These are phyloP conservation scores for Debaryomyces sp. DNA, from an alignment of 1,139 yeast genomes.

Conservation along the genomic window DNA sequence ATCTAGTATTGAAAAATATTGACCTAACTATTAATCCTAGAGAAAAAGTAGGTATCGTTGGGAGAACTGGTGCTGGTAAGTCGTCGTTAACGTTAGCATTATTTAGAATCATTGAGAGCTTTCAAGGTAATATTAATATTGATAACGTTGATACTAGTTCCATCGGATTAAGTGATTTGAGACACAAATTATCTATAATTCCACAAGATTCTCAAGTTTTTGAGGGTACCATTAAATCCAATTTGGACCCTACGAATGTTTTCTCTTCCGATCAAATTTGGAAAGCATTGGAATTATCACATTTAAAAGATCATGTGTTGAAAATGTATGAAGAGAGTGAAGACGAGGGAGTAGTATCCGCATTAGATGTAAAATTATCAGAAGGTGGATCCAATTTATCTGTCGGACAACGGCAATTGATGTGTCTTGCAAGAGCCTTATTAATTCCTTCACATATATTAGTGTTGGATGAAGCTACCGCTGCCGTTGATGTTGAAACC, in stretches of 20 bases:
- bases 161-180: conserved; percentile 81
- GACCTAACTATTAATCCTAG: conserved; percentile 66
- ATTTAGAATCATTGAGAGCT: conserved; percentile 86
- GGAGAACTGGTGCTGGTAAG: conserved; percentile 97
- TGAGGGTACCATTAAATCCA: conserved; percentile 86
- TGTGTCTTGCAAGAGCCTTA: conserved; percentile 89
- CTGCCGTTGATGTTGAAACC: conserved; percentile 96
- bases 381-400: conserved; percentile 91
- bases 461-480: conserved; percentile 94
- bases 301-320: conserved; percentile 72
- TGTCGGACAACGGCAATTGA: conserved; percentile 89
- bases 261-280: conserved; percentile 79
- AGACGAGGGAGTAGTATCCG: conserved; percentile 37
- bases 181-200: conserved; percentile 84
- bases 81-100: conserved; percentile 87
- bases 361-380: conserved; percentile 63
- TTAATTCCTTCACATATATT: conserved; percentile 76
- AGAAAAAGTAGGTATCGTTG: conserved; percentile 94
- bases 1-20: conserved; percentile 74
- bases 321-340: conserved; percentile 52
- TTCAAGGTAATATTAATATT: conserved; percentile 69
- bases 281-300: conserved; percentile 84
- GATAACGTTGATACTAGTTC: conserved; percentile 69
- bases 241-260: conserved; percentile 79
- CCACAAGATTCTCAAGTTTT: conserved; percentile 98